phyloP scores from a whole-genome alignment of 2,329 filamentous ascomycete genomes.

The Diaporthe sp. region DNA sequence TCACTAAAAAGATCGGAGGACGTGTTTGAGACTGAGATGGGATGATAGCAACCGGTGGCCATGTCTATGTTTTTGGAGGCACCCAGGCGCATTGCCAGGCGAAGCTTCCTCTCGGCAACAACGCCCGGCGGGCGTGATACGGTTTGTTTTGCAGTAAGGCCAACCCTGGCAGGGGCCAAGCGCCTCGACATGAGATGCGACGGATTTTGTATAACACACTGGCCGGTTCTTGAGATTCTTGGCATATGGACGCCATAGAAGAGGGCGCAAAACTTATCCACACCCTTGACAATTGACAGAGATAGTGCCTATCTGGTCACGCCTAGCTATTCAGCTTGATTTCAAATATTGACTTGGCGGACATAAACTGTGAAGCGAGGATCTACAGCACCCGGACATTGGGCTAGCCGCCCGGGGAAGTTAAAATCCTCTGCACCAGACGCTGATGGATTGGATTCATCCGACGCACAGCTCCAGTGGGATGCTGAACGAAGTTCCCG shows the following conservation, averaged over 20 bases:
- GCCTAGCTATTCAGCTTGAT: not conserved
- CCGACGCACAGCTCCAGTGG: not conserved
- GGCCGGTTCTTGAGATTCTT: not conserved
- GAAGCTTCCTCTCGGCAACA: not conserved
- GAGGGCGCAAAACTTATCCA: not conserved
- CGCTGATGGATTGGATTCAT: not conserved
- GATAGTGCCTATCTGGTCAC: not conserved
- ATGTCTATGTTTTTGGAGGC: not conserved
- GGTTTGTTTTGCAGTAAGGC: not conserved
- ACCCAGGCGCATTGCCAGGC: too few relatives aligned
- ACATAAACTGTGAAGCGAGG: not conserved
- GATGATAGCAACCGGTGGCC: not conserved
- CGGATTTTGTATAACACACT: not conserved
- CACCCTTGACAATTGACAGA: not conserved
- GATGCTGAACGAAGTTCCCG: not conserved
- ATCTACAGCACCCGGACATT: not conserved
- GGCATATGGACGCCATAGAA: not conserved
- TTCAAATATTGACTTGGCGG: not conserved
- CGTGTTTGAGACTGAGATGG: not conserved
- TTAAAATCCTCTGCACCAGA: not conserved
- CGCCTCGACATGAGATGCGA: not conserved
- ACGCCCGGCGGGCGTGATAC: not conserved
- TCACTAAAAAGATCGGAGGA: slow-evolving; percentile 4
- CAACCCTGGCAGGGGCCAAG: not conserved
- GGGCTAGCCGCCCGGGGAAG: not conserved